Base-by-base conservation (phyloP, 2,329 filamentous ascomycete species). In the Aureobasidium melanogenum region DNA sequence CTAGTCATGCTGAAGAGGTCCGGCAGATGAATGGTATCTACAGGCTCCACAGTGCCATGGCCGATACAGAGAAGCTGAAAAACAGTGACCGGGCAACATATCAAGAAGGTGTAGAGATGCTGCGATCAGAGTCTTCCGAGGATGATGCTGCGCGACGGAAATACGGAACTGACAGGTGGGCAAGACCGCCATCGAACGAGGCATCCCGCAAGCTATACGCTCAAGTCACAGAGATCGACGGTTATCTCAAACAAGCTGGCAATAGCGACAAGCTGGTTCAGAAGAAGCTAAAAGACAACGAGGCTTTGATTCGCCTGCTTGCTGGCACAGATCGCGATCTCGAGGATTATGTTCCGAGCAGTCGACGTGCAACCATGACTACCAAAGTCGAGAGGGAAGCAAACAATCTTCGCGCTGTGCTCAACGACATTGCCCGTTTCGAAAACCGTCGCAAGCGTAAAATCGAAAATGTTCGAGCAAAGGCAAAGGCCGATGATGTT, bases 1-100 rank as follows among this genome's bases (percentile, higher is more conserved):
- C 91, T 2, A 89, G 94, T 24, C 94, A 97, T 67, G 93, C 93
- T 0, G 93, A 97, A 71, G 94, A 97, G 70, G 88, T 99, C 52
- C 83, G 92, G 22, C 93, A 97, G 71, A 89, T 92, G 61, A 91
- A 96, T 69, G 93, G 91, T 0, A 78, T 96, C 34, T 85, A 88
- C 61, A 81, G 89, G 30, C 76, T 97, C 0, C 84, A 89, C 57
- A 83, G 86, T 58, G 91, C 89, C 5, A 89, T 97, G 64, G 86
- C 89, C 5, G 93, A 97, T 66, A 96, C 92, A 1, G 87, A 92
- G 52, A 96, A 93, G 73, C 78, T 99, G n/a, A 90, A 94, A 66
- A 80, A 85, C 0, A 88, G 86, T 52, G 91, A 97, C 69, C 78
- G 86, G 59, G 82, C 85, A 0, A 82, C 90, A 0, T 97, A 94